Evolutionary conservation across 1,284 basidiomycete species (phyloP).

Genomic region (Leucoagaricus sp.): DNA sequence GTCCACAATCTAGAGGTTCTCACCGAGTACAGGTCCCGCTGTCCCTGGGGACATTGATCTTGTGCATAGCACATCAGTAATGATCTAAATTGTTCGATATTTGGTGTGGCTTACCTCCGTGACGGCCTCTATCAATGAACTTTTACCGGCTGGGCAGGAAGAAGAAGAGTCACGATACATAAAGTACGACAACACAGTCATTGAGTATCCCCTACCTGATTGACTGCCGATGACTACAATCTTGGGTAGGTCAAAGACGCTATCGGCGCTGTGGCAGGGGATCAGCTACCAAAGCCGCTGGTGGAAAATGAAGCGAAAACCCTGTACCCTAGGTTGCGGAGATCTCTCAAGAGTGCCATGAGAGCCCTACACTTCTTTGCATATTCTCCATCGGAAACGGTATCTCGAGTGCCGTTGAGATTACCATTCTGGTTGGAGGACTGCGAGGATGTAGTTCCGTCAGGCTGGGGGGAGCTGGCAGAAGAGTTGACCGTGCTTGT

Average conservation of each 20-base stretch:
- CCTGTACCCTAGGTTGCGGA: slow-evolving; percentile 44
- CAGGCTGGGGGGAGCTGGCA: neutral
- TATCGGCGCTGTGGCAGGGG: slow-evolving; percentile 35
- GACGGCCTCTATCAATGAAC: slow-evolving; percentile 59
- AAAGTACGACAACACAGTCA: neutral
- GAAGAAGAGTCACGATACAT: slow-evolving; percentile 1
- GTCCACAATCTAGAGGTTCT: neutral
- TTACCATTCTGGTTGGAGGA: neutral
- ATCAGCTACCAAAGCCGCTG: neutral
- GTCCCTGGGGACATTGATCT: slow-evolving; percentile 62
- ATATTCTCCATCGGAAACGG: slow-evolving; percentile 35
- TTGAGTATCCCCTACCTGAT: no score
- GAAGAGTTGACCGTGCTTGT: neutral
- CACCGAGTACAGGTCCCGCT: slow-evolving; percentile 62
- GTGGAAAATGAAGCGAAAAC: slow-evolving; percentile 4
- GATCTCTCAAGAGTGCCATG: slow-evolving; percentile 45
- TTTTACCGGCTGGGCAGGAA: slow-evolving; percentile 50
- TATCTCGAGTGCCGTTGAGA: neutral
- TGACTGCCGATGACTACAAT: slow-evolving; percentile 63
- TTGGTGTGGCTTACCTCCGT: slow-evolving; percentile 45
- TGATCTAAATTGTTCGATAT: neutral
- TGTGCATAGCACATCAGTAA: neutral
- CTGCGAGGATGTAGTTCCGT: neutral
- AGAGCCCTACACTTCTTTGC: slow-evolving; percentile 45
- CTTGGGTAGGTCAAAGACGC: slow-evolving; percentile 47